Conservation (phyloP, 1,284 basidiomycete genomes). For the Earliella scabrosa region DNA sequence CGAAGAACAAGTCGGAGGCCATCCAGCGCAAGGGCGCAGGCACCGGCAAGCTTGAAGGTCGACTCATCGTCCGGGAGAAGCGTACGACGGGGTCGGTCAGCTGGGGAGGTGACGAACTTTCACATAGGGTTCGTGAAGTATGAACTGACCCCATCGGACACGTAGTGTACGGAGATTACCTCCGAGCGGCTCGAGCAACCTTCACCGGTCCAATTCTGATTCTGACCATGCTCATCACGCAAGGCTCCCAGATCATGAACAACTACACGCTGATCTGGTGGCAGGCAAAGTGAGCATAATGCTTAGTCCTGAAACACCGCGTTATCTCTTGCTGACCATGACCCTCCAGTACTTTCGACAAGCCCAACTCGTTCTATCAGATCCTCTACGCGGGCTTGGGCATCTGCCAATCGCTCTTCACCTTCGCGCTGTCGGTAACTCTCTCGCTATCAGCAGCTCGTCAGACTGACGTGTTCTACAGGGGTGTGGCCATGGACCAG, state of each 20-base stretch:
- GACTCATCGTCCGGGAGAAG: slow-evolving; percentile 65
- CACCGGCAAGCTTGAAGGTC: slow-evolving; percentile 65
- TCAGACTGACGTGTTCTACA: slow-evolving; percentile 31
- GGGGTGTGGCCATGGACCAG: slow-evolving; percentile 58
- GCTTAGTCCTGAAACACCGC: neutral
- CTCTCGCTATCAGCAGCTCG: slow-evolving; percentile 23
- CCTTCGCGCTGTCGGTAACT: slow-evolving; percentile 56
- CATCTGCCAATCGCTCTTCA: slow-evolving; percentile 62
- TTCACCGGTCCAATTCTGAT: slow-evolving; percentile 64
- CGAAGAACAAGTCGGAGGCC: slow-evolving; percentile 43
- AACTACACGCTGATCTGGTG: slow-evolving; percentile 74
- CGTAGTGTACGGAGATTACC: slow-evolving; percentile 77
- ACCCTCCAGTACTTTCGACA: slow-evolving; percentile 47
- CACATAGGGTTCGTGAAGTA: no score
- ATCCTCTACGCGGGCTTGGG: slow-evolving; percentile 73
- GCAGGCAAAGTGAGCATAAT: slow-evolving; percentile 57
- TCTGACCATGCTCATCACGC: slow-evolving; percentile 63
- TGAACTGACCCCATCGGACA: no score
- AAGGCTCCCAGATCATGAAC: slow-evolving; percentile 59
- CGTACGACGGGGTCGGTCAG: slow-evolving; percentile 71
- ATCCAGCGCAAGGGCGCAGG: slow-evolving; percentile 52
- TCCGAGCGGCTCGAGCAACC: slow-evolving; percentile 64
- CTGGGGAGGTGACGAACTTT: slow-evolving; percentile 43
- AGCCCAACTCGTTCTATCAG: slow-evolving; percentile 68
- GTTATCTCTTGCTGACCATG: slow-evolving; percentile 14